Evolutionary conservation across 2,329 filamentous ascomycete genomes (phyloP).

Genomic region (Botrytis aclada): DNA sequence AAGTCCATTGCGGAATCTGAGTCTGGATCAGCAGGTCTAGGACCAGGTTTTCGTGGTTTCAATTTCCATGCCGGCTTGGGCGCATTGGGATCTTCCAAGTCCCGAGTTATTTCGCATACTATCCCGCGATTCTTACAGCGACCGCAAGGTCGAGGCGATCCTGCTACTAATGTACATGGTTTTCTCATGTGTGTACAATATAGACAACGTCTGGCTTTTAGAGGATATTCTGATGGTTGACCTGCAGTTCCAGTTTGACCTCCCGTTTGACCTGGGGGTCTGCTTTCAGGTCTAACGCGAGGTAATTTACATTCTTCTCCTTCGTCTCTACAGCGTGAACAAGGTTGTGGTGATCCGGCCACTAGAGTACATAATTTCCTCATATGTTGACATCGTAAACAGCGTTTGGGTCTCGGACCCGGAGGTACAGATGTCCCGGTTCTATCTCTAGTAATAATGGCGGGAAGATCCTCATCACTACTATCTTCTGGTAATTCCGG

Average conservation of each 20-base stretch:
- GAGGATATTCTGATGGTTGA: background rate
- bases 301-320: background rate
- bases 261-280: background rate
- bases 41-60: too few species aligned
- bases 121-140: constrained; percentile 6
- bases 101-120: background rate
- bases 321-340: background rate
- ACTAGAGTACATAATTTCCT: background rate
- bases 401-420: background rate
- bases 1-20: background rate
- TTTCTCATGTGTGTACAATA: constrained; percentile 5
- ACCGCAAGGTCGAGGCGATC: background rate
- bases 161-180: background rate
- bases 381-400: constrained; percentile 1
- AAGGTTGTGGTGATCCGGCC: background rate
- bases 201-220: background rate
- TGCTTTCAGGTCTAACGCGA: background rate
- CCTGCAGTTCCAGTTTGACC: background rate
- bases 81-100: background rate
- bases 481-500: background rate
- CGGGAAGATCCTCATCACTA: constrained; percentile 11
- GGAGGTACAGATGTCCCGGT: background rate
- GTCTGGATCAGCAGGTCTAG: background rate
- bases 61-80: background rate
- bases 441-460: background rate